Evolutionary conservation across 768 basidiomycete genomes (phyloP).

Genomic region (Exsudoporus frostii): DNA sequence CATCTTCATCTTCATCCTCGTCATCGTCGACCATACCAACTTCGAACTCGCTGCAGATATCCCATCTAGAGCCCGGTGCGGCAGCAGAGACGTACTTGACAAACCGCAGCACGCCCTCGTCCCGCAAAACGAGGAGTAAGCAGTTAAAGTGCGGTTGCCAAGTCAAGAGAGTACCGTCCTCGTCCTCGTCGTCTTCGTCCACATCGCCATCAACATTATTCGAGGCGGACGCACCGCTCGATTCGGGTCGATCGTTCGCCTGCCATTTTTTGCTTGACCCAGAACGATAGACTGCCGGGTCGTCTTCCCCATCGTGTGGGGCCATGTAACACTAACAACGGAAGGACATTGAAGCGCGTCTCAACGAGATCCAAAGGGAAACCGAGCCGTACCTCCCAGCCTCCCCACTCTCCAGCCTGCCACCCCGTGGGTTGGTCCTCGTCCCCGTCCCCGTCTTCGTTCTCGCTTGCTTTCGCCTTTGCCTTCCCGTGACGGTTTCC

Average conservation of each 20-base stretch:
- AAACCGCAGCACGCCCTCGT: slow-evolving; percentile 91
- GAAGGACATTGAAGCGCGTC: neutral
- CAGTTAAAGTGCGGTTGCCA: slow-evolving; percentile 90
- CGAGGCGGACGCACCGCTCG: slow-evolving; percentile 17
- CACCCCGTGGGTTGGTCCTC: slow-evolving; percentile 45
- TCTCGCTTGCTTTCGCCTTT: slow-evolving; percentile 20
- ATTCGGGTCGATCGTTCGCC: slow-evolving; percentile 12
- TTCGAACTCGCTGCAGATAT: slow-evolving; percentile 89
- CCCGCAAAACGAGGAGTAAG: slow-evolving; percentile 83
- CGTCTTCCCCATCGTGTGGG: slow-evolving; percentile 91
- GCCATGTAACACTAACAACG: slow-evolving; percentile 82
- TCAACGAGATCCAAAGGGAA: neutral
- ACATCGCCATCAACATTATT: slow-evolving; percentile 2
- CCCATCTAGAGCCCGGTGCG: slow-evolving; percentile 91
- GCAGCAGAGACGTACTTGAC: slow-evolving; percentile 92
- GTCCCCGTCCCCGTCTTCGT: slow-evolving; percentile 29
- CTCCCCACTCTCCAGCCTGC: slow-evolving; percentile 80
- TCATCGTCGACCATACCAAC: slow-evolving; percentile 74
- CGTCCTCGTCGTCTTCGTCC: slow-evolving; percentile 42
- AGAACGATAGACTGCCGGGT: slow-evolving; percentile 89
- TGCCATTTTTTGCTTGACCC: slow-evolving; percentile 40
- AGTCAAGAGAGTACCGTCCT: slow-evolving; percentile 77
- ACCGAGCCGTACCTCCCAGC: slow-evolving; percentile 74
- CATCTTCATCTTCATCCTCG: slow-evolving; percentile 37
- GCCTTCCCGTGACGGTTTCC: slow-evolving; percentile 25